Base-by-base conservation (phyloP, 2,329 filamentous ascomycete genomes). In the Penicillium sp. region DNA sequence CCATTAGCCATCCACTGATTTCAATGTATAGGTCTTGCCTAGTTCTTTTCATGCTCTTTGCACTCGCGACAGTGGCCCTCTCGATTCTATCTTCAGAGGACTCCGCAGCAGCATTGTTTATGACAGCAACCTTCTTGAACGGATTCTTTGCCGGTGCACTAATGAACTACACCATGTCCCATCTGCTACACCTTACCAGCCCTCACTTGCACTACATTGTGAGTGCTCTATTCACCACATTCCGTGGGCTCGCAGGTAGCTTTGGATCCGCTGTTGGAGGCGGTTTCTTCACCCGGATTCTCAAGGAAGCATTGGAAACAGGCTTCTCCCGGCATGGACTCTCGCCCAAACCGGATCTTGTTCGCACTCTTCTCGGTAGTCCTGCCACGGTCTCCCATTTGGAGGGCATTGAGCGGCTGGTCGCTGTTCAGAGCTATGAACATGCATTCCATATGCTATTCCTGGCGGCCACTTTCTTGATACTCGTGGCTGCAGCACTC, bases 191-290 rank as follows among this genome's bases (percentile, higher is more conserved):
- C 70, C 79, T 93, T 5, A 89, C 88, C 0, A 78, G 79, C 0
- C 80, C 84, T 0, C 80, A 84, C 7, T 85, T 86, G 1, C 89
- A 93, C 66, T 92, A 90, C 67, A 85, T 95, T 50, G 85, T 89
- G 3, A 91, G 88, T 0, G 89, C 90, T 13, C 78, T 96, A 43
- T 75, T 93, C 4, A 85, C 88, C 27, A 96, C 91, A 1, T 93
- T 93, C 74, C 83, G 92, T 4, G 90, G 90, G 5, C 93, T 95
- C 62, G 89, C 90, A 0, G 90, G 90, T 14, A 89, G 86, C 51
- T 95, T 96, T 65, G 91, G 91, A 3, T 89, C 88, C 1, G 86
- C 91, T 0, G 88, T 93, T 48, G 90, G 90, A 2, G 91, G 91
- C 3, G 91, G 91, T 0, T 79, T 90, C 53, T 93, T 93, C 69